These are phyloP conservation scores for Alopecurus myosuroides DNA, from an alignment of 176 grass and related monocot genomes.

Conservation along the genomic window DNA sequence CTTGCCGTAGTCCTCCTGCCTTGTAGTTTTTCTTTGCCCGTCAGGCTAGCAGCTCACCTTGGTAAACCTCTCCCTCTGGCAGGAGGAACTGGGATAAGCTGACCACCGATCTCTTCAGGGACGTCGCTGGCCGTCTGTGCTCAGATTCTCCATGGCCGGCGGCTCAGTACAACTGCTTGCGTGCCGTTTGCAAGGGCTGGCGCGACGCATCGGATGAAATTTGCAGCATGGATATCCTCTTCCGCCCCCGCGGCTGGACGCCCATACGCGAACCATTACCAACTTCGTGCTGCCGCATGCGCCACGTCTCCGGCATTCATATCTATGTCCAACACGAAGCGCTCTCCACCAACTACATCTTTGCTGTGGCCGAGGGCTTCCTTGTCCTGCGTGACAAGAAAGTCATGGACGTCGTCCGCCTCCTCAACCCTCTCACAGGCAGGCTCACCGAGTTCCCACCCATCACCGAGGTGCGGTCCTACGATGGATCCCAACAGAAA, in stretches of 20 bases:
- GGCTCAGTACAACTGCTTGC: not conserved
- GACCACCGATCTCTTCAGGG: not conserved
- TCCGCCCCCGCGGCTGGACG: slow-evolving; percentile 6
- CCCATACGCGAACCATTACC: not conserved
- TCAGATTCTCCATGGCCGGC: not conserved
- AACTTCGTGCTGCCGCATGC: not conserved
- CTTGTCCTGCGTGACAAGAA: not conserved
- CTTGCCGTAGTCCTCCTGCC: not conserved
- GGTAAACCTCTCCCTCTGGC: not conserved
- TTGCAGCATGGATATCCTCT: not conserved
- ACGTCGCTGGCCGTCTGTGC: not conserved
- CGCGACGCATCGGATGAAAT: not conserved
- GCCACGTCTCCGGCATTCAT: not conserved
- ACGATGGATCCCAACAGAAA: not conserved
- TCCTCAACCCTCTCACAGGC: slow-evolving; percentile 9
- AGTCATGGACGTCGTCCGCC: not conserved
- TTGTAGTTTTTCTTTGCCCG: not conserved
- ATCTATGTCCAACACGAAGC: not conserved
- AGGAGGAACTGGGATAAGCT: slow-evolving; percentile 10
- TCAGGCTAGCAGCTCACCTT: not conserved
- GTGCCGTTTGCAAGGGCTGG: slow-evolving; percentile 16
- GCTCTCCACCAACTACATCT: not conserved
- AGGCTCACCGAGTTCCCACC: not conserved
- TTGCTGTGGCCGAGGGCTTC: not conserved
- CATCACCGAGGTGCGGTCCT: not conserved